Conservation (phyloP, 192 early-diverging fungal genomes). For the Thoreauomyces humboldtii region DNA sequence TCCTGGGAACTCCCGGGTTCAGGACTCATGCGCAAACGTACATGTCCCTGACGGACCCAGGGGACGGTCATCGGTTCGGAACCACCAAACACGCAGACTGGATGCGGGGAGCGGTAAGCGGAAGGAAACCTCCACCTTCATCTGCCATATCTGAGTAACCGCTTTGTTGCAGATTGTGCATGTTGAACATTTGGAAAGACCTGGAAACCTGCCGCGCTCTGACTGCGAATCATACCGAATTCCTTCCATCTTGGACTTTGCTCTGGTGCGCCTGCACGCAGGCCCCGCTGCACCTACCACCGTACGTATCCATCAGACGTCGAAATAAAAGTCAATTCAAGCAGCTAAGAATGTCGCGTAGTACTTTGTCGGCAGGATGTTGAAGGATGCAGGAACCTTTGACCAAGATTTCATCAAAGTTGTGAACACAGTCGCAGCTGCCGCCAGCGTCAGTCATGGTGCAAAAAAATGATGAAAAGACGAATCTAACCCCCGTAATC, state of each 20-base stretch:
- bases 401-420: constrained; percentile 12
- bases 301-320: neutral
- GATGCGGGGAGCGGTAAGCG: constrained; percentile 4
- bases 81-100: neutral
- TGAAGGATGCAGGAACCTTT: constrained; percentile 7
- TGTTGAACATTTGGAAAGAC: constrained; percentile 15
- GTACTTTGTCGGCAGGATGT: constrained; percentile 9
- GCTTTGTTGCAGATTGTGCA: constrained; percentile 2
- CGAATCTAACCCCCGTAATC: neutral
- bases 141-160: neutral
- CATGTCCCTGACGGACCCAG: constrained; percentile 8
- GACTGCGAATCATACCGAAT: constrained; percentile 8
- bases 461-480: neutral
- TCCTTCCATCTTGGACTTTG: constrained; percentile 6
- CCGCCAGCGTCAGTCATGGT: neutral
- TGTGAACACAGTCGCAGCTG: constrained; percentile 1
- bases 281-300: constrained; percentile 4
- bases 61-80: neutral
- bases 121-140: neutral
- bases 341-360: neutral
- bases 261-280: neutral
- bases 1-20: constrained; percentile 3
- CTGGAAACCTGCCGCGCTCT: neutral
- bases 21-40: constrained; percentile 4
- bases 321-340: neutral